Conservation (phyloP, 306 rosid species). For the Arachis hypogaea region DNA sequence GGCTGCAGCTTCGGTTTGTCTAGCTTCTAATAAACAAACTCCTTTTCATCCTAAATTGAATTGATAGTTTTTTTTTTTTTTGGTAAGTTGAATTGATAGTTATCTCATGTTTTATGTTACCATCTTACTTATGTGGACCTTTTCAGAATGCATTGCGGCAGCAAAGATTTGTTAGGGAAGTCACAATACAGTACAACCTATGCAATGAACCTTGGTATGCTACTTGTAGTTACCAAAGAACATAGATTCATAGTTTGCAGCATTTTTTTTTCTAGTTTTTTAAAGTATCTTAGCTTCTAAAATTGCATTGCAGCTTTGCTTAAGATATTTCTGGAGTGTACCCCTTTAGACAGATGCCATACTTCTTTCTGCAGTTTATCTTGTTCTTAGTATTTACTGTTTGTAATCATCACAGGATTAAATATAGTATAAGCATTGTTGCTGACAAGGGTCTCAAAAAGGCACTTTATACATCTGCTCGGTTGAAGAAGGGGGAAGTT, state of each 20-base stretch:
- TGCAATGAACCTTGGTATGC: conserved; percentile 97
- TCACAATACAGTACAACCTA: conserved; percentile 97
- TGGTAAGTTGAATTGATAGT: background rate
- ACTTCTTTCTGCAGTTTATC: conserved; percentile 23
- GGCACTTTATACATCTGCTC: conserved; percentile 86
- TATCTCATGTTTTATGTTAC: conserved; percentile 18
- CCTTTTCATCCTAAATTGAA: conserved; percentile 21
- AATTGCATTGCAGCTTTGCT: conserved; percentile 20
- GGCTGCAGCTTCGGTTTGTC: conserved; percentile 93
- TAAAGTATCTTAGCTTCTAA: conserved; percentile 5
- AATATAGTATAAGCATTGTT: conserved; percentile 94
- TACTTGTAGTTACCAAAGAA: conserved; percentile 10
- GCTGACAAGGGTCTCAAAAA: conserved; percentile 98
- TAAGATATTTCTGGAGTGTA: background rate
- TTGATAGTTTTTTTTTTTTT: background rate
- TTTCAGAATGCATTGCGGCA: conserved; percentile 89
- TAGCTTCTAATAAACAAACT: conserved; percentile 20
- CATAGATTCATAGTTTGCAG: conserved; percentile 9
- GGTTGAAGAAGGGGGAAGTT: conserved; percentile 97
- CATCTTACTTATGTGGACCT: conserved; percentile 36
- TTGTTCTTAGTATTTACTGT: conserved; percentile 18
- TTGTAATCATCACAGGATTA: conserved; percentile 65
- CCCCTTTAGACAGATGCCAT: conserved; percentile 14
- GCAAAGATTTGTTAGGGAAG: conserved; percentile 88
- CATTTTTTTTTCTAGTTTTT: conserved; percentile 18